Percentiles rank a stretch among this genome's conserved stretches.
phyloP scores from a whole-genome alignment of 805 yeast genomes.

The Peterozyma toletana region DNA sequence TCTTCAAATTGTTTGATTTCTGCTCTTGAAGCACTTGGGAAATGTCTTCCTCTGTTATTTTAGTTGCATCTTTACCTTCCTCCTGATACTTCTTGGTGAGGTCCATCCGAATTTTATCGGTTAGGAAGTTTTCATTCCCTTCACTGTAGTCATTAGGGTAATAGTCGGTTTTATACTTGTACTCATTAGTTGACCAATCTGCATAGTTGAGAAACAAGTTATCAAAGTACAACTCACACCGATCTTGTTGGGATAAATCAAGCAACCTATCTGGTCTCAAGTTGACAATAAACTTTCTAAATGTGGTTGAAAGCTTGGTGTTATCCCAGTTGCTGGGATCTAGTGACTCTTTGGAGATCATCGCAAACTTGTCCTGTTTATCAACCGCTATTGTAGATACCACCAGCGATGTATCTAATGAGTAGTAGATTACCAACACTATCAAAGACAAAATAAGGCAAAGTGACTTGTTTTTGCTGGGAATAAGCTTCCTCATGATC shows the following conservation, averaged over 20 bases:
- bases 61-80: neutral
- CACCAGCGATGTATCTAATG: too few relatives aligned
- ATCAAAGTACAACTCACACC: slow-evolving; percentile 6
- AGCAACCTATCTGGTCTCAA: neutral
- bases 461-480: too few relatives aligned
- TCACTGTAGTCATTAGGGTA: neutral
- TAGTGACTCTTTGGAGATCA: too few relatives aligned
- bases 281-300: too few relatives aligned
- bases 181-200: neutral
- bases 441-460: too few relatives aligned
- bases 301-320: too few relatives aligned
- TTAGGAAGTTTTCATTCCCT: neutral
- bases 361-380: too few relatives aligned
- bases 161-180: neutral
- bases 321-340: too few relatives aligned
- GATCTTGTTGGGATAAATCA: neutral
- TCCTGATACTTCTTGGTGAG: neutral
- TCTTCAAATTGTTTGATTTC: neutral
- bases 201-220: slow-evolving; percentile 11
- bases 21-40: neutral
- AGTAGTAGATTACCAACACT: too few relatives aligned
- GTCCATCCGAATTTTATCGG: neutral
- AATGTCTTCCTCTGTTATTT: neutral
- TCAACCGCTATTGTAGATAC: too few relatives aligned
- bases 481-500: too few relatives aligned